Conservation (phyloP, 2,329 filamentous ascomycete genomes). For the Bipolaris zeicola region DNA sequence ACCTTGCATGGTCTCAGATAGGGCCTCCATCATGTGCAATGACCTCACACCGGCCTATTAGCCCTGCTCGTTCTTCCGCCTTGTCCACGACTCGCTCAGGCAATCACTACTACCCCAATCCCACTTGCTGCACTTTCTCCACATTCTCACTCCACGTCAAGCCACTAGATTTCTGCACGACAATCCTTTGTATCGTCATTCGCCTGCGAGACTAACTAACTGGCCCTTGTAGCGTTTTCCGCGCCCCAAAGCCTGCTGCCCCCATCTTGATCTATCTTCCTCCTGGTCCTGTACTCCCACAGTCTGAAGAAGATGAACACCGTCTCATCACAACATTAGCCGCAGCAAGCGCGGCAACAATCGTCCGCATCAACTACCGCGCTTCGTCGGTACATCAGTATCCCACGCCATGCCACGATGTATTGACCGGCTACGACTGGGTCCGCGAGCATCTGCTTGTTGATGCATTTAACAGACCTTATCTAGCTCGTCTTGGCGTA, state of each 20-base stretch:
- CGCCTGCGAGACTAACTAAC: conserved; percentile 10
- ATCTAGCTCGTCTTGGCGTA: conserved; percentile 48
- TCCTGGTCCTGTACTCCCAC: conserved; percentile 46
- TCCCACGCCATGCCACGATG: conserved; percentile 56
- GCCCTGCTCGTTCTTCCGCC: neutral
- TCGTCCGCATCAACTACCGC: conserved; percentile 56
- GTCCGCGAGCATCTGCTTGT: conserved; percentile 47
- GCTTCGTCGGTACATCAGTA: conserved; percentile 45
- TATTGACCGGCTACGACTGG: conserved; percentile 56
- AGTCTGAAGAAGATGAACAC: conserved; percentile 35
- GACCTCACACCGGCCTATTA: conserved; percentile 9
- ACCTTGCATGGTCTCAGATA: conserved; percentile 1
- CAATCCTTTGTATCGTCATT: neutral
- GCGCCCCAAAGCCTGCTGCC: conserved; percentile 34
- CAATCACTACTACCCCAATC: neutral
- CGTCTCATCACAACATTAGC: conserved; percentile 44
- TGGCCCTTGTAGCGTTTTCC: conserved; percentile 39
- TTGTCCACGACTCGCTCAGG: neutral
- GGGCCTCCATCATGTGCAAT: conserved; percentile 5
- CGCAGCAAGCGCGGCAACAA: conserved; percentile 45
- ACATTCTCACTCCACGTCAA: neutral
- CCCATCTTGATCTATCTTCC: conserved; percentile 53
- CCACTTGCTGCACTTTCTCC: neutral
- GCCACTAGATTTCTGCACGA: neutral
- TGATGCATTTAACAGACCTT: conserved; percentile 25